Conservation (phyloP, 2,329 filamentous ascomycete species). For the Phialemoniopsis sp. region DNA sequence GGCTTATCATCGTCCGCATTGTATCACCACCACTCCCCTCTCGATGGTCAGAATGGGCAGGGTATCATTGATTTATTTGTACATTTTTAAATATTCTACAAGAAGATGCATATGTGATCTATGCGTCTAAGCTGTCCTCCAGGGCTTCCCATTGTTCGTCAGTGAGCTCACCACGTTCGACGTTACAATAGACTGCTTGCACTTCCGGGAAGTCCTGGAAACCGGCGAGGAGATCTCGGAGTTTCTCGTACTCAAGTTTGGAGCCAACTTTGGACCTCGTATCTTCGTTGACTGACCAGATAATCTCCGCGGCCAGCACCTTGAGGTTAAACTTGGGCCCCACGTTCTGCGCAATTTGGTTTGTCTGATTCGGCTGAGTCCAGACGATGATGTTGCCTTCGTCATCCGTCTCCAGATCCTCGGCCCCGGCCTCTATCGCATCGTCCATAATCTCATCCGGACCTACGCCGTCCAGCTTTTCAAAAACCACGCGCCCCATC, state of each 20-base stretch:
- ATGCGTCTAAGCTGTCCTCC: slow-evolving; percentile 45
- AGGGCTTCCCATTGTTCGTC: slow-evolving; percentile 52
- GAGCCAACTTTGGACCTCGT: slow-evolving; percentile 63
- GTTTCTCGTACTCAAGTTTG: slow-evolving; percentile 45
- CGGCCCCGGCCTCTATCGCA: slow-evolving; percentile 79
- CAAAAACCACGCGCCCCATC: slow-evolving; percentile 70
- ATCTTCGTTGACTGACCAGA: slow-evolving; percentile 82
- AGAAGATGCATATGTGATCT: slow-evolving; percentile 10
- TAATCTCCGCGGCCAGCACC: slow-evolving; percentile 71
- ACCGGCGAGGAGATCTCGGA: slow-evolving; percentile 56
- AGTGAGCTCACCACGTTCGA: slow-evolving; percentile 41
- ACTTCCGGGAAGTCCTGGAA: slow-evolving; percentile 68
- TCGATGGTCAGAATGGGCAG: not conserved
- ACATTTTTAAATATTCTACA: slow-evolving; percentile 14
- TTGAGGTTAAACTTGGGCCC: slow-evolving; percentile 59
- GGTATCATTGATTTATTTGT: slow-evolving; percentile 19
- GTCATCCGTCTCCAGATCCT: slow-evolving; percentile 59
- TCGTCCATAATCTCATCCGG: slow-evolving; percentile 76
- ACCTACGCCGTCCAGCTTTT: slow-evolving; percentile 36
- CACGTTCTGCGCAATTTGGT: slow-evolving; percentile 60
- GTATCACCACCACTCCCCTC: not conserved
- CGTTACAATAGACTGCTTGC: slow-evolving; percentile 76
- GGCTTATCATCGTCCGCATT: slow-evolving; percentile 6
- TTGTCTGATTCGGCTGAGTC: slow-evolving; percentile 63
- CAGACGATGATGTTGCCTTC: slow-evolving; percentile 69